A percentile compares a stretch with the other conserved stretches of the same genome.
Conservation (phyloP, 2,329 filamentous ascomycete genomes). For the Alternaria gansuensis region DNA sequence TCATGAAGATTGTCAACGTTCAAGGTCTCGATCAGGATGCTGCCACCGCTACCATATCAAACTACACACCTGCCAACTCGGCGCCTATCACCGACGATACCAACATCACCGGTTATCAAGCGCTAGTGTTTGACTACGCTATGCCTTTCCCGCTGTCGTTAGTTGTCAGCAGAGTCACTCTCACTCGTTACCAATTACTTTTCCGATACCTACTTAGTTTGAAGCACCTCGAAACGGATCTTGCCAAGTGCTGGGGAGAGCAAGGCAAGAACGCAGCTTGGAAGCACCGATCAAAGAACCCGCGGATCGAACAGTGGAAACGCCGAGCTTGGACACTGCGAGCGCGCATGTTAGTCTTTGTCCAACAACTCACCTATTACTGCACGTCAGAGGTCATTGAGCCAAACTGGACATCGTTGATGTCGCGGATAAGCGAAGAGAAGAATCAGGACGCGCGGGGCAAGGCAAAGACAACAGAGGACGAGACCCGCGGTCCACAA, state of each 20-base stretch:
- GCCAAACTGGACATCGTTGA: slow-evolving; percentile 94
- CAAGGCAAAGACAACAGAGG: slow-evolving; percentile 43
- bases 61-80: slow-evolving; percentile 73
- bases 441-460: slow-evolving; percentile 61
- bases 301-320: slow-evolving; percentile 88
- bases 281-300: slow-evolving; percentile 79
- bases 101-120: slow-evolving; percentile 88
- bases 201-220: slow-evolving; percentile 93
- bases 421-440: slow-evolving; percentile 76
- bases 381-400: slow-evolving; percentile 97
- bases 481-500: slow-evolving; percentile 52
- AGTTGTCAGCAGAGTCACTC: slow-evolving; percentile 93
- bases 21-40: slow-evolving; percentile 90
- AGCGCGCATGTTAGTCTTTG: slow-evolving; percentile 94
- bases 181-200: slow-evolving; percentile 95
- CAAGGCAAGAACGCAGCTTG: slow-evolving; percentile 83
- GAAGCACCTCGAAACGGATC: slow-evolving; percentile 85
- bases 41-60: slow-evolving; percentile 68
- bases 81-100: slow-evolving; percentile 74
- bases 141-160: slow-evolving; percentile 96
- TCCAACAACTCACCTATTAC: slow-evolving; percentile 96
- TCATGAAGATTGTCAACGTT: slow-evolving; percentile 96
- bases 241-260: slow-evolving; percentile 88
- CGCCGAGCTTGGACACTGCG: slow-evolving; percentile 89
- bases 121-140: slow-evolving; percentile 89